Evolutionary conservation across 768 basidiomycete species (phyloP).

Genomic region (Termitomyces sp.): DNA sequence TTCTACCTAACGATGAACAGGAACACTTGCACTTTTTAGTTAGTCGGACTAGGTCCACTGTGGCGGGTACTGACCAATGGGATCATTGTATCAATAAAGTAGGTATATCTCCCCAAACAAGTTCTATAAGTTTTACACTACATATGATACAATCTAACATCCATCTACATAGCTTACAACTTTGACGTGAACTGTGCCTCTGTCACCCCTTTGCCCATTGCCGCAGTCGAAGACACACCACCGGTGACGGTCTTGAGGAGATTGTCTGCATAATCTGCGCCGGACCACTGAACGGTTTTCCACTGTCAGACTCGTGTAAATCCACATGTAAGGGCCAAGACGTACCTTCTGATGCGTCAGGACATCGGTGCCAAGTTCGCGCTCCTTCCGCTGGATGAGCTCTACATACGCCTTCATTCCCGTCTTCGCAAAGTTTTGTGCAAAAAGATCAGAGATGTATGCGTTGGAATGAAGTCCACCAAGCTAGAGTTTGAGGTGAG

Average conservation of each 20-base stretch:
- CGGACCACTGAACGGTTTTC: conserved; percentile 69
- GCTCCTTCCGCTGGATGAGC: conserved; percentile 87
- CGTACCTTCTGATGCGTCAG: conserved; percentile 94
- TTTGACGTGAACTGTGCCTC: conserved; percentile 74
- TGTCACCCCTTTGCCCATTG: conserved; percentile 98
- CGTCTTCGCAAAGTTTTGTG: conserved; percentile 81
- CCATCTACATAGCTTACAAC: conserved; percentile 22
- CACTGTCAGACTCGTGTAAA: conserved; percentile 11
- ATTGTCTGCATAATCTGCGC: conserved; percentile 89
- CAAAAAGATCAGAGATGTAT: conserved; percentile 93
- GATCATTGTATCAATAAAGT: too few relatives aligned
- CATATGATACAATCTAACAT: conserved; percentile 6
- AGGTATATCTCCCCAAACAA: too few relatives aligned
- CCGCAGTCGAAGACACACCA: conserved; percentile 94
- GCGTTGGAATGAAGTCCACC: conserved; percentile 97
- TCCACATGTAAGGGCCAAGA: background rate
- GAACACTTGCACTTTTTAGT: background rate
- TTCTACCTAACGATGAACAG: too few relatives aligned
- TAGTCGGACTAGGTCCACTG: background rate
- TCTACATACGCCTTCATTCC: conserved; percentile 99
- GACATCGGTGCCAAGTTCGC: conserved; percentile 92
- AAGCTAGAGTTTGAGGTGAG: conserved; percentile 49
- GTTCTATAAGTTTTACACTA: conserved; percentile 2
- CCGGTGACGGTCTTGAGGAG: conserved; percentile 96
- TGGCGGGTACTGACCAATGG: background rate